Percentiles rank a stretch among this genome's conserved stretches.
Evolutionary conservation across 208 protist genomes (phyloP).

Genomic region (Tritrichomonas musculus): DNA sequence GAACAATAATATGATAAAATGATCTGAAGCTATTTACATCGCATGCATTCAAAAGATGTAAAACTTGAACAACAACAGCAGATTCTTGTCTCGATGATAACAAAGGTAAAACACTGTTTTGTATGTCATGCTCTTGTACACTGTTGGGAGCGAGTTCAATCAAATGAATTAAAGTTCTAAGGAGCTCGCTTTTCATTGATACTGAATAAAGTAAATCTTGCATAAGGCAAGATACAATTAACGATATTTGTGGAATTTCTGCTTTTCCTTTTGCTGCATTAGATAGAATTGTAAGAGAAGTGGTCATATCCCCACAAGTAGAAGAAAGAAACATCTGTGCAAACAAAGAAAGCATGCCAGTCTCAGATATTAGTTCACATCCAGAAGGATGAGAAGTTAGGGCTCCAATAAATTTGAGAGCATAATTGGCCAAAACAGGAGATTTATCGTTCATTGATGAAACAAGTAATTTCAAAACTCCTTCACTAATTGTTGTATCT

Average conservation of each 20-base stretch:
- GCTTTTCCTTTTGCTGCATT: neutral
- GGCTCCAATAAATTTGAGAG: neutral
- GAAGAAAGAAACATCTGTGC: neutral
- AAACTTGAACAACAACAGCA: neutral
- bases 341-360: neutral
- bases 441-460: neutral
- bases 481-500: neutral
- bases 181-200: neutral
- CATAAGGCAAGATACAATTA: conserved; percentile 6
- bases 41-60: neutral
- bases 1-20: neutral
- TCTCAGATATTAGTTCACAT: neutral
- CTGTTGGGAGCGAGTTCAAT: neutral
- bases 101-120: neutral
- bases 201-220: neutral
- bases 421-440: neutral
- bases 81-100: neutral
- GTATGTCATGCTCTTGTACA: conserved; percentile 1
- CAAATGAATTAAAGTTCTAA: neutral
- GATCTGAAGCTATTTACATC: neutral
- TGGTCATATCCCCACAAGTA: neutral
- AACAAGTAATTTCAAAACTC: neutral
- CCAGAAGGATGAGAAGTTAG: neutral
- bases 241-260: neutral
- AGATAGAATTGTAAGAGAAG: neutral